Percentiles rank a stretch among this genome's conserved stretches.
These are phyloP conservation scores for Clavispora carvajalis DNA, from an alignment of 805 yeast genomes.

Conservation along the genomic window DNA sequence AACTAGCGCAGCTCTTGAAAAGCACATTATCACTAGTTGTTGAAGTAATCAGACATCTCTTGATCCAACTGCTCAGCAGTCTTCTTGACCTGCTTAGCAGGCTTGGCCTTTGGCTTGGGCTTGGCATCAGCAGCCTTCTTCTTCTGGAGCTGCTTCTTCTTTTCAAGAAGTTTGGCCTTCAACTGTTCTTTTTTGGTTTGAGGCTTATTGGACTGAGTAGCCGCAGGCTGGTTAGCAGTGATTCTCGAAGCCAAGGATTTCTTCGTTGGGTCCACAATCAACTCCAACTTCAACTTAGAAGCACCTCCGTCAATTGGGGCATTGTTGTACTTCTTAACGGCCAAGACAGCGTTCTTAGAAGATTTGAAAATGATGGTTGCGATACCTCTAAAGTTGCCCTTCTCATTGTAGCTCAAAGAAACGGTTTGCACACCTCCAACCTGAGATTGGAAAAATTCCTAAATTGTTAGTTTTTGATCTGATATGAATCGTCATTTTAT, in stretches of 20 bases:
- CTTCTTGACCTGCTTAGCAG: slow-evolving; percentile 49
- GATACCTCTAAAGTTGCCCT: slow-evolving; percentile 87
- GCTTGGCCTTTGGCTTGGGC: slow-evolving; percentile 31
- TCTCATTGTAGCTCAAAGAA: slow-evolving; percentile 73
- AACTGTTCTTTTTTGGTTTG: slow-evolving; percentile 18
- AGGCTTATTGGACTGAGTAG: slow-evolving; percentile 8
- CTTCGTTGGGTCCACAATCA: slow-evolving; percentile 79
- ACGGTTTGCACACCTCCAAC: slow-evolving; percentile 79
- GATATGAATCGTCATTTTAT: background rate
- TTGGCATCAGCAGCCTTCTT: slow-evolving; percentile 24
- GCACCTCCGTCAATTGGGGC: slow-evolving; percentile 91
- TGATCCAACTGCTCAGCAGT: slow-evolving; percentile 92
- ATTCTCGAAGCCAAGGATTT: slow-evolving; percentile 75
- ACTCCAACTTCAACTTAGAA: slow-evolving; percentile 67
- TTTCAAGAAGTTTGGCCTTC: slow-evolving; percentile 17
- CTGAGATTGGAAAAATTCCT: slow-evolving; percentile 87
- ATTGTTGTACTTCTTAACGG: slow-evolving; percentile 81
- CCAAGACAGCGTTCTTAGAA: slow-evolving; percentile 65
- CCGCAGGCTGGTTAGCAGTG: slow-evolving; percentile 38
- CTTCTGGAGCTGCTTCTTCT: slow-evolving; percentile 26
- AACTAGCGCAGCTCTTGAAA: too few species aligned
- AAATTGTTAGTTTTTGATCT: slow-evolving; percentile 24
- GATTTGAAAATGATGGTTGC: slow-evolving; percentile 79
- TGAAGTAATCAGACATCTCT: slow-evolving; percentile 95
- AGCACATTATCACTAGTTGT: slow-evolving; percentile 27